phyloP scores from a whole-genome alignment of 768 basidiomycete species.

The Podaxis mareebaensis region DNA sequence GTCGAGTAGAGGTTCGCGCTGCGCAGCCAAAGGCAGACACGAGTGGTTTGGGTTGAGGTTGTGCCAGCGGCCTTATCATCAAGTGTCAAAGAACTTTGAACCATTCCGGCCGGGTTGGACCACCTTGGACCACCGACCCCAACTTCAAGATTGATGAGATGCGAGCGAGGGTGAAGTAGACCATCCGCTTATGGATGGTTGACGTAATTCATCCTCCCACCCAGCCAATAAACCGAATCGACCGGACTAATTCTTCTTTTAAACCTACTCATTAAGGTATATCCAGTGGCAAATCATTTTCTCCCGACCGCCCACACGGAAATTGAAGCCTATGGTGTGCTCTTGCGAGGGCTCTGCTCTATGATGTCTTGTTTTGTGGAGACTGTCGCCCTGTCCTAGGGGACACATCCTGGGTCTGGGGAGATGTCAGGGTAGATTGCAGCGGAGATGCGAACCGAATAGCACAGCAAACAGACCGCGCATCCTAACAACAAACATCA shows the following conservation, averaged over 20 bases:
- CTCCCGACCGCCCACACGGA: neutral
- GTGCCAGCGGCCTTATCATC: constrained; percentile 11
- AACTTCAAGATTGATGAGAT: constrained; percentile 12
- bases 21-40: constrained; percentile 12
- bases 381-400: neutral
- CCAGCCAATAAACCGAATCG: neutral
- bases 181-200: constrained; percentile 8
- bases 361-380: neutral
- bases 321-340: neutral
- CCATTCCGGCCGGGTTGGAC: constrained; percentile 4
- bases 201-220: constrained; percentile 12
- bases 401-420: neutral
- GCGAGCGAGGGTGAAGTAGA: neutral
- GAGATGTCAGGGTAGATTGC: neutral
- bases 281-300: neutral
- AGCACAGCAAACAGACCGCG: constrained; percentile 7
- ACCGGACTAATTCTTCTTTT: constrained; percentile 6
- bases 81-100: neutral
- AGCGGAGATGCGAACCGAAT: constrained; percentile 9
- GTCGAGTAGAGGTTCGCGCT: constrained; percentile 8
- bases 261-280: neutral
- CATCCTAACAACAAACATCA: constrained; percentile 16
- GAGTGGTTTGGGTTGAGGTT: constrained; percentile 12
- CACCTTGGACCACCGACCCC: neutral
- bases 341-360: neutral